These are phyloP conservation scores for Pistacia atlantica DNA, from an alignment of 345 rosid species.

Conservation along the genomic window DNA sequence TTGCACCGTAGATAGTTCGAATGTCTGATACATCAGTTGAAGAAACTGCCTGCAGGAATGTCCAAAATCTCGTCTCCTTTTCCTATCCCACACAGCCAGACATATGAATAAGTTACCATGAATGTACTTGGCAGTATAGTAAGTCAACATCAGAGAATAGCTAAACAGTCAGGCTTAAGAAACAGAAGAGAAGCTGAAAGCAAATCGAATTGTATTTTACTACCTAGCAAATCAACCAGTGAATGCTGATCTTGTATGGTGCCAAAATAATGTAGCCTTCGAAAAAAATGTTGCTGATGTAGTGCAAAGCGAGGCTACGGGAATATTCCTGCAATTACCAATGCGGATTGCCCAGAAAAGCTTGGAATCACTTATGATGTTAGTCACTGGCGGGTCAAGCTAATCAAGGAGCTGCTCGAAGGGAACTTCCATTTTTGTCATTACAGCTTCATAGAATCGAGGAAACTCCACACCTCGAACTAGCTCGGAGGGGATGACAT, in stretches of 20 bases:
- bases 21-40: too few relatives aligned
- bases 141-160: too few relatives aligned
- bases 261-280: slow-evolving; percentile 21
- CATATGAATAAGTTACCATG: too few relatives aligned
- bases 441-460: slow-evolving; percentile 41
- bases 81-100: too few relatives aligned
- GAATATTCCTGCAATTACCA: slow-evolving; percentile 41
- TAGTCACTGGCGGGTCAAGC: slow-evolving; percentile 23
- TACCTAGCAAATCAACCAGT: too few relatives aligned
- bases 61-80: too few relatives aligned
- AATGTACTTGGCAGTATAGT: too few relatives aligned
- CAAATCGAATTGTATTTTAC: too few relatives aligned
- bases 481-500: slow-evolving; percentile 55
- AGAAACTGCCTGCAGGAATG: too few relatives aligned
- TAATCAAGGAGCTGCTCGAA: slow-evolving; percentile 44
- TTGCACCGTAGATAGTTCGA: too few relatives aligned
- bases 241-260: not conserved
- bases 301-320: slow-evolving; percentile 35
- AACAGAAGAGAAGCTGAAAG: too few relatives aligned
- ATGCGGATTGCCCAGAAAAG: slow-evolving; percentile 30
- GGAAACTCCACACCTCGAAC: slow-evolving; percentile 32
- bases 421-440: slow-evolving; percentile 47
- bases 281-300: slow-evolving; percentile 26
- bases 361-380: slow-evolving; percentile 30
- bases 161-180: too few relatives aligned